A percentile compares a stretch with the other conserved stretches of the same genome.
These are phyloP conservation scores for Miscanthus sacchariflorus DNA, from an alignment of 202 grass and related monocot species.

Conservation along the genomic window DNA sequence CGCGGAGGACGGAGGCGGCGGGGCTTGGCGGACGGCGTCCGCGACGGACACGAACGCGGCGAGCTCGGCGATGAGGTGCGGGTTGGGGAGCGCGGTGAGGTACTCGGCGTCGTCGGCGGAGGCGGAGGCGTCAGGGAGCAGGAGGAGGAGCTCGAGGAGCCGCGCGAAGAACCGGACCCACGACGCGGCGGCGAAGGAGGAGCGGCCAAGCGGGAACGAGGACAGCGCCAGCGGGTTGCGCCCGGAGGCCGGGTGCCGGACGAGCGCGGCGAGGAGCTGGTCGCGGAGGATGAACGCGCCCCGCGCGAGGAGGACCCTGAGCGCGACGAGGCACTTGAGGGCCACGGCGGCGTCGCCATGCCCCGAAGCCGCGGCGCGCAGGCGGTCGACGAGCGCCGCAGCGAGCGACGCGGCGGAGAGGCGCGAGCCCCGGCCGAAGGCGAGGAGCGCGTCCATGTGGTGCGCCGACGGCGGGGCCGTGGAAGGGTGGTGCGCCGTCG, in stretches of 20 bases:
- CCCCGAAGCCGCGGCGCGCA: slow-evolving; percentile 50
- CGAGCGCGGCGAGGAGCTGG: slow-evolving; percentile 68
- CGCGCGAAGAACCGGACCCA: slow-evolving; percentile 85
- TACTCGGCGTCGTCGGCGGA: slow-evolving; percentile 30
- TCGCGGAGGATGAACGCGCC: slow-evolving; percentile 93
- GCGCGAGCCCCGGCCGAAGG: slow-evolving; percentile 86
- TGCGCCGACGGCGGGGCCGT: slow-evolving; percentile 53
- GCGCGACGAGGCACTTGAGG: slow-evolving; percentile 77
- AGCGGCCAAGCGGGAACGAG: slow-evolving; percentile 63
- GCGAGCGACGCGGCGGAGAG: slow-evolving; percentile 64
- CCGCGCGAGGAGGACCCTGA: slow-evolving; percentile 64
- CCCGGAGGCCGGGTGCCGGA: slow-evolving; percentile 71
- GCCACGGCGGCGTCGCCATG: slow-evolving; percentile 68
- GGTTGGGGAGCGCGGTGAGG: slow-evolving; percentile 58
- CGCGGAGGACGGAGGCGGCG: slow-evolving; percentile 36
- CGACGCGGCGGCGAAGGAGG: slow-evolving; percentile 69
- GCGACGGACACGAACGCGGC: slow-evolving; percentile 55
- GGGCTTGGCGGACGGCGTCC: slow-evolving; percentile 58
- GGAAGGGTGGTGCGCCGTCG: slow-evolving; percentile 77
- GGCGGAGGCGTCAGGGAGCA: slow-evolving; percentile 46
- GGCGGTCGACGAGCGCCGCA: slow-evolving; percentile 63
- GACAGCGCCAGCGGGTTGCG: slow-evolving; percentile 86
- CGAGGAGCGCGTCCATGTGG: slow-evolving; percentile 76
- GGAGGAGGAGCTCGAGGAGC: slow-evolving; percentile 81
- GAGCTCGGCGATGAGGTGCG: slow-evolving; percentile 66